These are phyloP conservation scores for Scutellaria galericulata DNA, from an alignment of 257 asterid species.

Conservation along the genomic window DNA sequence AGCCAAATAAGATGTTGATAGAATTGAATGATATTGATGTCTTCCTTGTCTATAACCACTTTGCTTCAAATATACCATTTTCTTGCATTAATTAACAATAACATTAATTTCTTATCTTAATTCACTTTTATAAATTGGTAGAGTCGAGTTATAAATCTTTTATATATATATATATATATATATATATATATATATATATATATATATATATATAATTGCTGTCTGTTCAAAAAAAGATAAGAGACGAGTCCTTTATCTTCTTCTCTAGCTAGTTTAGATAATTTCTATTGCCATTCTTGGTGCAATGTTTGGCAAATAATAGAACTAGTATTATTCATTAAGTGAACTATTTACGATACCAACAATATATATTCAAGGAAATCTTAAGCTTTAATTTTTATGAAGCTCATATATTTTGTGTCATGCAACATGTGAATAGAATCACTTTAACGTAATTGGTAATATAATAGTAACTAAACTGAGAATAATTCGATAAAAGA, in stretches of 20 bases:
- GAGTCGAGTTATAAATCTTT: too few species aligned
- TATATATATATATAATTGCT: too few species aligned
- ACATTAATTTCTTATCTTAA: not conserved
- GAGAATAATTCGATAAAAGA: too few species aligned
- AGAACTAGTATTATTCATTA: not conserved
- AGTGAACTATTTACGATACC: not conserved
- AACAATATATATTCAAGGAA: too few species aligned
- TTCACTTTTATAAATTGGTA: not conserved
- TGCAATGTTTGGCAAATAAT: conserved; percentile 10
- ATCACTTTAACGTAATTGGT: too few species aligned
- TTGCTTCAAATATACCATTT: not conserved
- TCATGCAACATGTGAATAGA: too few species aligned
- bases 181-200: too few species aligned
- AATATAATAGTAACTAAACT: too few species aligned
- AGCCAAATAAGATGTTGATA: not conserved
- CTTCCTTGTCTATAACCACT: conserved; percentile 7
- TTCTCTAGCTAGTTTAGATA: too few species aligned
- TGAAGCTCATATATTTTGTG: not conserved
- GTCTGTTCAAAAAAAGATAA: too few species aligned
- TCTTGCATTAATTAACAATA: not conserved
- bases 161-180: too few species aligned
- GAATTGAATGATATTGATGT: conserved; percentile 15
- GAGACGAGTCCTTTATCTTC: too few species aligned
- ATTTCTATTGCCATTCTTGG: not conserved
- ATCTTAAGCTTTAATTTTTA: not conserved